Conservation (phyloP, 352 stramenopile species). For the Phytophthora foliorum region DNA sequence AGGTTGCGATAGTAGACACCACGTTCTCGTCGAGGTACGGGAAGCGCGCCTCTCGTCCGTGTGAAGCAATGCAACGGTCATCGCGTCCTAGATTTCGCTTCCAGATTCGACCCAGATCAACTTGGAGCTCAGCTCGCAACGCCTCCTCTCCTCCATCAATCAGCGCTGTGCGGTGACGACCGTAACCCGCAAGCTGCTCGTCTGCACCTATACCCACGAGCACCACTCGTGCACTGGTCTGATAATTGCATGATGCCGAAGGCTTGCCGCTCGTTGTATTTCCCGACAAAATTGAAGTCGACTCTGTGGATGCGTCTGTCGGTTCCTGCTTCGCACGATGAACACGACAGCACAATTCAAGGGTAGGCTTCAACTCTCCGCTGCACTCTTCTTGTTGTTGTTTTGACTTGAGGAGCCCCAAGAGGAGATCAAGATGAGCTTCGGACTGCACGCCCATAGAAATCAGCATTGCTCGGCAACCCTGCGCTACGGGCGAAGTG, state of each 20-base stretch:
- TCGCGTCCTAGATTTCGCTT: conserved; percentile 97
- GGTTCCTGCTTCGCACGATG: conserved; percentile 36
- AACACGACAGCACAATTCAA: conserved; percentile 36
- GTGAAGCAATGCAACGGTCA: conserved; percentile 94
- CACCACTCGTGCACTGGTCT: conserved; percentile 75
- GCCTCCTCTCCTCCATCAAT: conserved; percentile 52
- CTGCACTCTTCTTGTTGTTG: conserved; percentile 4
- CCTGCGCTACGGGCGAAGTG: conserved; percentile 8
- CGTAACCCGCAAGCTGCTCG: conserved; percentile 96
- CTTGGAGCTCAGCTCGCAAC: conserved; percentile 86
- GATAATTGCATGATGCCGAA: conserved; percentile 31
- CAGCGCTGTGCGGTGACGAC: conserved; percentile 93
- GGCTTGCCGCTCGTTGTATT: neutral
- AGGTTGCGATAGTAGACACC: conserved; percentile 69
- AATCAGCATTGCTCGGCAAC: conserved; percentile 34
- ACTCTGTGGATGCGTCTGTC: neutral
- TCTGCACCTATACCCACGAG: conserved; percentile 96
- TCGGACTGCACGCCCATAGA: conserved; percentile 40
- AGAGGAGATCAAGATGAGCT: conserved; percentile 20
- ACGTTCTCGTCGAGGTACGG: conserved; percentile 96
- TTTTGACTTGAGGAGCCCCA: conserved; percentile 30
- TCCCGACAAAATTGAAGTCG: neutral
- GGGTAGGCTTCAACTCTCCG: neutral
- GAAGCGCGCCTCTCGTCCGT: conserved; percentile 94
- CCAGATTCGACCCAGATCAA: conserved; percentile 94